Conservation (phyloP, 345 rosid species). For the Lepidium aucheri region DNA sequence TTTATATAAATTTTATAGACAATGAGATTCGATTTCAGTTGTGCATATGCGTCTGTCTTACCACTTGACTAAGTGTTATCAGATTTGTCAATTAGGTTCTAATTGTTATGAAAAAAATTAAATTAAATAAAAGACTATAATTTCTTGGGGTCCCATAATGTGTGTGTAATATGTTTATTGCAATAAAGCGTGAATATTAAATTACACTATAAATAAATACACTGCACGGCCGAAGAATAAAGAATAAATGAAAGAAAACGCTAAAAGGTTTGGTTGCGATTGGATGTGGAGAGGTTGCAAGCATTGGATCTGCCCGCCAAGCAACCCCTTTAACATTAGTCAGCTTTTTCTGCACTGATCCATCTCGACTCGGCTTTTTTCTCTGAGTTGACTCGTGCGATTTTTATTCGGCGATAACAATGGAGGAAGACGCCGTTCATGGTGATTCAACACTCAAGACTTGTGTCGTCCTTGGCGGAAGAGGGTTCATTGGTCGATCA, state of each 20-base stretch:
- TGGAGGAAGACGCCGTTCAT: slow-evolving; percentile 29
- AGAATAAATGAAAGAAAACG: background rate
- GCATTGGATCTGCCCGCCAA: slow-evolving; percentile 23
- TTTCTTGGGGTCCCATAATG: no score
- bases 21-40: no score
- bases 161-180: no score
- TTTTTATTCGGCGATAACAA: slow-evolving; percentile 25
- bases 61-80: no score
- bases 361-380: background rate
- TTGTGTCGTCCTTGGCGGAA: slow-evolving; percentile 82
- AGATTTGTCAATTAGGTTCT: no score
- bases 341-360: slow-evolving; percentile 12
- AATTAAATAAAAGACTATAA: no score
- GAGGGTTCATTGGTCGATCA: slow-evolving; percentile 73
- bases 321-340: slow-evolving; percentile 9
- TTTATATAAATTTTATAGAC: no score
- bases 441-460: slow-evolving; percentile 36
- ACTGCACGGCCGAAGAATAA: background rate
- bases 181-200: no score
- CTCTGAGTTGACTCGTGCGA: slow-evolving; percentile 20
- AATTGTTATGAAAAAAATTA: no score
- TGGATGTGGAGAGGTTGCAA: slow-evolving; percentile 17
- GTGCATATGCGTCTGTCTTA: no score
- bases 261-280: background rate
- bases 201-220: no score